Evolutionary conservation across 257 asterid species (phyloP), one percentile per base, ranked within the genome.

Genomic region (Striga asiatica): DNA sequence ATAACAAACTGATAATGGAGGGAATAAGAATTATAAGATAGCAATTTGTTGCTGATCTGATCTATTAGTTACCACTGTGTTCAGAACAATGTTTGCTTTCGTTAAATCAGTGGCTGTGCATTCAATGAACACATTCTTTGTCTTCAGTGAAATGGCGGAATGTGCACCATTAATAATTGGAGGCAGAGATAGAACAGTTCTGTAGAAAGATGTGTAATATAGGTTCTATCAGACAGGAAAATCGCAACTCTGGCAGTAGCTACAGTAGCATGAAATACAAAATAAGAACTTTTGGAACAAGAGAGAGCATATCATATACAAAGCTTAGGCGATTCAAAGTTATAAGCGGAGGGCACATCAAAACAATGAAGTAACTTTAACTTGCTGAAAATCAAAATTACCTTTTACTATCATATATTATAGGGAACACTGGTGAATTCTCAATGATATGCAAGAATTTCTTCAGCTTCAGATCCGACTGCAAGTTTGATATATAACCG

Each of bases 81-180:
- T 91, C 67, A 91, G 68, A 67, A 91, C 96, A 54, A 82, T 74
- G 52, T 74, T 87, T 62, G 98, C 96, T 72, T 87, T 91, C 4
- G 87, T 84, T 78, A 83, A 72, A 73, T 91, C 98, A 18, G 96
- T 87, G 52, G 98, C 98, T 22, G 98, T 91, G 81, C 98, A 91
- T 68, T 91, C 98, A 54, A 91, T 84, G 56, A 91, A 87, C 10
- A 91, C 93, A 37, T 84, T 91, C 77, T 71, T 87, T 19, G 98
- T 87, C 77, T 82, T 76, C 74, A 87, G 60, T 7, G 78, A 66
- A 63, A 91, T 91, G 68, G 98, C 96, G 39, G 98, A 91, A 79
- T 87, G 96, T n/a, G 96, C 82, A 58, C 98, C 89, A 68, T 91
- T 91, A 39, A 91, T 91, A 20, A 91, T 91, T 41, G 98, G 98